Percentiles rank a stretch among this genome's conserved stretches.
These are phyloP conservation scores for Penicilliopsis zonata DNA, from an alignment of 495 filamentous ascomycete species.

Conservation along the genomic window DNA sequence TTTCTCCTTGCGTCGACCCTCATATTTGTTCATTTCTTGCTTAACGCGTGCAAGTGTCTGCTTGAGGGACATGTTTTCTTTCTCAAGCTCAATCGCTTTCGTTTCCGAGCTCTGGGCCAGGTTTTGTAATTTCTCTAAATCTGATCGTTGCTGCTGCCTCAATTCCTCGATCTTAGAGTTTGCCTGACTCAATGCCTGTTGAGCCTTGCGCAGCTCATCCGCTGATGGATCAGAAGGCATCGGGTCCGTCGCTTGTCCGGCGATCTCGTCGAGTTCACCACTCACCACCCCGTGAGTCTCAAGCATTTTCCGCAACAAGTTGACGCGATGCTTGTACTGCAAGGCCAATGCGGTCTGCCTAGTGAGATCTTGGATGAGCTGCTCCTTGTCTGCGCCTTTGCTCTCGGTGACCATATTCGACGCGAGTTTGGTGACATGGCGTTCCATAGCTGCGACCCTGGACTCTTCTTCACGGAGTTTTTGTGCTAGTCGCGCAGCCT, in stretches of 20 bases:
- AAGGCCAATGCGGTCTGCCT: slow-evolving; percentile 56
- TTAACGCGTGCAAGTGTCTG: slow-evolving; percentile 40
- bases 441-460: slow-evolving; percentile 41
- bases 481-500: slow-evolving; percentile 59
- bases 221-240: slow-evolving; percentile 27
- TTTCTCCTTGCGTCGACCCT: slow-evolving; percentile 38
- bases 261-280: slow-evolving; percentile 24
- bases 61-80: slow-evolving; percentile 41
- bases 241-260: slow-evolving; percentile 35
- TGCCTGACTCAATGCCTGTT: slow-evolving; percentile 41
- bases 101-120: slow-evolving; percentile 53
- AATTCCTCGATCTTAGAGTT: slow-evolving; percentile 50
- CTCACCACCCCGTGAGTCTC: slow-evolving; percentile 37
- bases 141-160: slow-evolving; percentile 37
- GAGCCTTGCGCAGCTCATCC: slow-evolving; percentile 27
- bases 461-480: slow-evolving; percentile 54
- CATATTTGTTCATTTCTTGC: slow-evolving; percentile 40
- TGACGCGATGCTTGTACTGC: slow-evolving; percentile 56
- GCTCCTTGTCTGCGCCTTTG: slow-evolving; percentile 33
- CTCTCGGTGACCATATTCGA: slow-evolving; percentile 38
- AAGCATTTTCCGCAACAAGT: slow-evolving; percentile 40
- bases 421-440: slow-evolving; percentile 47
- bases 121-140: slow-evolving; percentile 36
- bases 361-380: slow-evolving; percentile 45
- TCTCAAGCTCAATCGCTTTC: slow-evolving; percentile 48